Percentiles rank a stretch among this genome's conserved stretches.
phyloP scores from a whole-genome alignment of 768 basidiomycete species.

The Mycena vitilis region DNA sequence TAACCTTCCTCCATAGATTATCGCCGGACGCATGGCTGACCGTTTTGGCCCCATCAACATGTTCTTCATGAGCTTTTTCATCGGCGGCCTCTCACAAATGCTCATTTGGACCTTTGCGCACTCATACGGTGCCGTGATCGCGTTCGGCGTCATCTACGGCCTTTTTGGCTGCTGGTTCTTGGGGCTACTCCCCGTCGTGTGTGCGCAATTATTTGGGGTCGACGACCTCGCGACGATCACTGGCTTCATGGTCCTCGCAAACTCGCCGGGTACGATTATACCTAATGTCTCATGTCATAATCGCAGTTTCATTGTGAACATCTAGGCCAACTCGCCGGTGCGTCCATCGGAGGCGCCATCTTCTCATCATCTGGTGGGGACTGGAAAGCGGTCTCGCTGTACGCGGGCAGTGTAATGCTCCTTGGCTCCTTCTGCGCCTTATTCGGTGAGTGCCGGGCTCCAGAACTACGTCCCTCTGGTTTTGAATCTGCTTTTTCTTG shows the following conservation, averaged over 20 bases:
- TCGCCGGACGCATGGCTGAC: constrained; percentile 52
- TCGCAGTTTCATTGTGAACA: too few species aligned
- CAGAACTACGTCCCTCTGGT: too few species aligned
- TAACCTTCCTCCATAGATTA: constrained; percentile 36
- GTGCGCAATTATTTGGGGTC: constrained; percentile 41
- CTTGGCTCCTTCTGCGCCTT: constrained; percentile 43
- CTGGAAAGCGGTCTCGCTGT: constrained; percentile 46
- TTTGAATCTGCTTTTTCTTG: background rate
- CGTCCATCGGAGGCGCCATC: constrained; percentile 47
- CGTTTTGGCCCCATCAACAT: constrained; percentile 53
- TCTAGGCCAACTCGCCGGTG: constrained; percentile 45
- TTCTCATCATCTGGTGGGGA: constrained; percentile 43
- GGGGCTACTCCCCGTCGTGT: constrained; percentile 47
- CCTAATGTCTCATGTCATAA: background rate
- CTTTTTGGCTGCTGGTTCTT: constrained; percentile 50
- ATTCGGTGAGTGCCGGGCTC: constrained; percentile 39
- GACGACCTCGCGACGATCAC: constrained; percentile 41
- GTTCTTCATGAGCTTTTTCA: constrained; percentile 48
- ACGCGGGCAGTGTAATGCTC: constrained; percentile 44
- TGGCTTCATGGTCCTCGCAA: constrained; percentile 40
- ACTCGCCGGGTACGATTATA: constrained; percentile 36
- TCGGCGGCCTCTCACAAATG: constrained; percentile 50
- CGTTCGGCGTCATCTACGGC: constrained; percentile 47
- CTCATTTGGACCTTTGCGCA: constrained; percentile 53
- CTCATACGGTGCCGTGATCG: constrained; percentile 45